Evolutionary conservation across 331 rosid species (phyloP), one percentile per base, ranked within the genome.

Genomic region (Malus hybrid): DNA sequence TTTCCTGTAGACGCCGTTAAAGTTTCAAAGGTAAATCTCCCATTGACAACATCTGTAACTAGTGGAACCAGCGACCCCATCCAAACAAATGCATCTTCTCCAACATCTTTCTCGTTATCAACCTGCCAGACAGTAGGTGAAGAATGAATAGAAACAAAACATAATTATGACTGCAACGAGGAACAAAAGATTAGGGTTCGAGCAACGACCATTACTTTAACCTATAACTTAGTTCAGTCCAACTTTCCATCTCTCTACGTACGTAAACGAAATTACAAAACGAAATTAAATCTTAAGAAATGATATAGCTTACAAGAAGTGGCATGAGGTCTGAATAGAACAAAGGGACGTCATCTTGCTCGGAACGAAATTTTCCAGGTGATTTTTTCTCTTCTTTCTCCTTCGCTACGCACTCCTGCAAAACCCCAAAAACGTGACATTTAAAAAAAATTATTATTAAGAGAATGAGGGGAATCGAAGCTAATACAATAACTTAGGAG

Each of bases 81-180:
- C 99, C 99, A 94, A 61, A 90, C 96, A 78, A 87, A 94, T 67
- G 93, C 92, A 77, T 94, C 96, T 88, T 94, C 99, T 73, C 97
- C 97, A 56, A 90, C 91, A 75, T 69, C 81, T 66, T 86, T 88
- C 29, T 90, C 91, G 63, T 84, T 63, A 61, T 72, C 79, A 77
- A 92, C 86, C 99, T 94, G 84, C 78, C 24, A 74, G 48, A 66
- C 66, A 60, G 63, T 63, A 42, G 61, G 58, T 11, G 39, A 58
- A 79, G 42, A 15, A 29, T 42, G 34, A 75, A 63, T 34, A 16
- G 42, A 50, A 67, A 75, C 50, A 70, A 26, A 77, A 39, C 7
- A 42, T 19, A 18, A 20, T 15, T 57, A 30, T 8, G 29, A 10
- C 19, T 71, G 3, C 34, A 6, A 9, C 3, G 22, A 58, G 16